A percentile compares a stretch with the other conserved stretches of the same genome.
phyloP scores from a whole-genome alignment of 2,329 filamentous ascomycete species.

The Neopestalotiopsis clavispora region DNA sequence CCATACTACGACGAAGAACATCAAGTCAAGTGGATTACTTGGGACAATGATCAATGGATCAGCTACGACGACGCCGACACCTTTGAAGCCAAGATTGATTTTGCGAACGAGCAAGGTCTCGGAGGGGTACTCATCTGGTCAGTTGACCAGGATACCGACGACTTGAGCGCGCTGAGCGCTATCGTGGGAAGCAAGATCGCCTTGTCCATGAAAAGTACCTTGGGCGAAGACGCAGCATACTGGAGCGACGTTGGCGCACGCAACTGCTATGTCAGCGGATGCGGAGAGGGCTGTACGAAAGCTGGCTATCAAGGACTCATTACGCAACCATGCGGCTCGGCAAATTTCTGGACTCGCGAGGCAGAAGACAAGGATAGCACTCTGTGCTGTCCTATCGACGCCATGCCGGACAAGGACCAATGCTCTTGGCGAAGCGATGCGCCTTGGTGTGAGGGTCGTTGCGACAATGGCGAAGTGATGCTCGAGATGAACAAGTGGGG shows the following conservation, averaged over 20 bases:
- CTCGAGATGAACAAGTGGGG: slow-evolving; percentile 34
- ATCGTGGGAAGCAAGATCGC: not conserved
- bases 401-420: too few relatives aligned
- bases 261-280: slow-evolving; percentile 35
- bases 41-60: too few relatives aligned
- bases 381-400: slow-evolving; percentile 35
- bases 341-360: not conserved
- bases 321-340: slow-evolving; percentile 31
- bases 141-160: not conserved
- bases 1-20: too few relatives aligned
- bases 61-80: too few relatives aligned
- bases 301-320: slow-evolving; percentile 34
- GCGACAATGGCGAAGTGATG: slow-evolving; percentile 37
- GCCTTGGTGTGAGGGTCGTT: slow-evolving; percentile 38
- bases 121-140: slow-evolving; percentile 11
- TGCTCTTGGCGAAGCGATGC: slow-evolving; percentile 25
- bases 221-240: not conserved
- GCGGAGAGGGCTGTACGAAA: slow-evolving; percentile 32
- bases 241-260: not conserved
- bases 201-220: too few relatives aligned
- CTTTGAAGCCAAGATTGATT: slow-evolving; percentile 22
- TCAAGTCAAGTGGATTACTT: too few relatives aligned
- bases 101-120: slow-evolving; percentile 3
- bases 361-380: not conserved
- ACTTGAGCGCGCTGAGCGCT: not conserved